These are phyloP conservation scores for Agaricales sp. DNA, from an alignment of 1,284 basidiomycete species.

Conservation along the genomic window DNA sequence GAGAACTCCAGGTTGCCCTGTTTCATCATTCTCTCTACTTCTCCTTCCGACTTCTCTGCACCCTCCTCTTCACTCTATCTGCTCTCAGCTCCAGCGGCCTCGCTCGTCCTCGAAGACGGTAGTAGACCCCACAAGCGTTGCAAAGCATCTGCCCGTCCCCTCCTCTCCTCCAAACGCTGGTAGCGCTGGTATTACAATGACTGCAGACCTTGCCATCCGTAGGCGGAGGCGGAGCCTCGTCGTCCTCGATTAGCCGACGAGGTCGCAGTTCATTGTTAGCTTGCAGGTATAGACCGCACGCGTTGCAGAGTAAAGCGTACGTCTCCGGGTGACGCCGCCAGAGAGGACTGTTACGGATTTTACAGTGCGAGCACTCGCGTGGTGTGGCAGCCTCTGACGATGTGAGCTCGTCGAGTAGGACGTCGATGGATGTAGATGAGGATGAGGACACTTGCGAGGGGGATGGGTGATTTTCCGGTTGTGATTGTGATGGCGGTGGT, in stretches of 20 bases:
- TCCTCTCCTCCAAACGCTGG: slow-evolving; percentile 1
- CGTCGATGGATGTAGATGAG: background rate
- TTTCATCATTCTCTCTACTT: background rate
- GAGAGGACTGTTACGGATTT: slow-evolving; percentile 48
- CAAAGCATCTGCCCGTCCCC: background rate
- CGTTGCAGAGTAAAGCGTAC: slow-evolving; percentile 71
- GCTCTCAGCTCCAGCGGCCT: background rate
- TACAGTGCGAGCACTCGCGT: slow-evolving; percentile 1
- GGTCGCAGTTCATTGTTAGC: slow-evolving; percentile 1
- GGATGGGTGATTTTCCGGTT: background rate
- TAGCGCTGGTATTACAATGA: background rate
- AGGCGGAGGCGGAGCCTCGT: background rate
- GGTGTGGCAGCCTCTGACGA: background rate
- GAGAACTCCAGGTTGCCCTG: too few species aligned
- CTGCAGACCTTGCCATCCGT: background rate
- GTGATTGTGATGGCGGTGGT: background rate
- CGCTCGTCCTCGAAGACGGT: background rate
- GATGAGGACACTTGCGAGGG: background rate
- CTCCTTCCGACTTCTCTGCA: slow-evolving; percentile 1
- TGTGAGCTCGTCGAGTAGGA: background rate
- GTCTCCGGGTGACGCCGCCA: slow-evolving; percentile 78
- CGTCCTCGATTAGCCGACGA: background rate
- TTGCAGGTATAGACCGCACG: slow-evolving; percentile 43
- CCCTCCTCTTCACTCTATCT: background rate
- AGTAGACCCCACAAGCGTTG: background rate